These are phyloP conservation scores for Psilocybe azurescens DNA, from an alignment of 768 basidiomycete species.

Conservation along the genomic window DNA sequence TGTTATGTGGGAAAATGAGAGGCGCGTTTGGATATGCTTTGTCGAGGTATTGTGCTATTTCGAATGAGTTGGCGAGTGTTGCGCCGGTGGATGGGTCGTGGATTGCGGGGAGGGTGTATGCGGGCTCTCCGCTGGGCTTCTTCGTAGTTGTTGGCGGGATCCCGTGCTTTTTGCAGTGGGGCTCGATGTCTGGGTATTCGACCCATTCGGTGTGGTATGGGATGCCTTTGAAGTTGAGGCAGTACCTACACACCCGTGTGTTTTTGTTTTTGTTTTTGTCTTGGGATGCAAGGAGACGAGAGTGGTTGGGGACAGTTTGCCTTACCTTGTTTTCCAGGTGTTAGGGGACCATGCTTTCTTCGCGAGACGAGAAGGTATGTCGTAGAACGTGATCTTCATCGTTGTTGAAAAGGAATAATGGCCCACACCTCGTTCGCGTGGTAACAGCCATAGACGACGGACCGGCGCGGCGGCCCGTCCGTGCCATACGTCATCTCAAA, in stretches of 20 bases:
- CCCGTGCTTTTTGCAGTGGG: conserved; percentile 37
- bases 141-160: conserved; percentile 40
- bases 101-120: conserved; percentile 57
- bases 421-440: too few species aligned
- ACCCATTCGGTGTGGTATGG: conserved; percentile 55
- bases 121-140: conserved; percentile 34
- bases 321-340: conserved; percentile 40
- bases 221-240: conserved; percentile 40
- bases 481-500: too few species aligned
- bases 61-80: conserved; percentile 45
- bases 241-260: conserved; percentile 26
- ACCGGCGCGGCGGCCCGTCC: too few species aligned
- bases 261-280: neutral
- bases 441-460: too few species aligned
- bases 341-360: conserved; percentile 40
- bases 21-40: conserved; percentile 50
- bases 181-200: conserved; percentile 55
- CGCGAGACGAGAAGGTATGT: conserved; percentile 37
- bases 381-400: conserved; percentile 36
- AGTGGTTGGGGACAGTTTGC: neutral
- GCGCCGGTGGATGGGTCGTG: conserved; percentile 47
- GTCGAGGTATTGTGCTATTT: conserved; percentile 58
- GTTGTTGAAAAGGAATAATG: too few species aligned
- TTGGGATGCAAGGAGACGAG: neutral
- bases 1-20: conserved; percentile 37